Conservation (phyloP, 495 filamentous ascomycete genomes). For the Elasticomyces elasticus region DNA sequence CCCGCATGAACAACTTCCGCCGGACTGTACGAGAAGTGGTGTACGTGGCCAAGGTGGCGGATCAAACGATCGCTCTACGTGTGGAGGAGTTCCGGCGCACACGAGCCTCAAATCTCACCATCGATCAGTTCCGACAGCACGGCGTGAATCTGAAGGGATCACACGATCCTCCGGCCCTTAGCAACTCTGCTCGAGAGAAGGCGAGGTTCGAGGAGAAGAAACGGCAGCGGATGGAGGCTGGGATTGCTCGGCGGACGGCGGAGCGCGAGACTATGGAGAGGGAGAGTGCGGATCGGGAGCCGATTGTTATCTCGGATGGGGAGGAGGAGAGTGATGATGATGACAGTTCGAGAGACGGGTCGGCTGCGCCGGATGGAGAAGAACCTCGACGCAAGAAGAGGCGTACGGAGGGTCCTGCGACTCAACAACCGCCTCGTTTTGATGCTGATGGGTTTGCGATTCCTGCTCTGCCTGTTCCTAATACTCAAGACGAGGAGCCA, state of each 20-base stretch:
- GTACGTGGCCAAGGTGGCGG: conserved; percentile 90
- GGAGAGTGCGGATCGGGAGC: not conserved
- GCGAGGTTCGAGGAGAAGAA: conserved; percentile 28
- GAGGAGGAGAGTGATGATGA: too few relatives aligned
- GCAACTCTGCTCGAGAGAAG: conserved; percentile 46
- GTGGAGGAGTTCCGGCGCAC: conserved; percentile 82
- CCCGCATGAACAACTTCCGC: conserved; percentile 94
- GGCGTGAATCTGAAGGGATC: conserved; percentile 40
- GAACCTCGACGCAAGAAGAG: conserved; percentile 9
- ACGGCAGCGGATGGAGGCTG: conserved; percentile 9
- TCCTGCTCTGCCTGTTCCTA: conserved; percentile 31
- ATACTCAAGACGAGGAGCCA: not conserved
- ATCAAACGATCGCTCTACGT: conserved; percentile 78
- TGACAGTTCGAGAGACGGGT: not conserved
- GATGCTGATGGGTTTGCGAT: conserved; percentile 49
- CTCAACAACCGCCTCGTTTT: conserved; percentile 25
- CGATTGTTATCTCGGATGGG: conserved; percentile 5
- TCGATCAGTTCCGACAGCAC: conserved; percentile 73
- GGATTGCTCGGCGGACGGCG: not conserved
- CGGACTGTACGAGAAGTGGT: conserved; percentile 86
- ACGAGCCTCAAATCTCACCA: conserved; percentile 64
- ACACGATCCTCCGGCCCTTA: conserved; percentile 76
- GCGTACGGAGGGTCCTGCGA: conserved; percentile 6
- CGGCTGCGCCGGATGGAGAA: not conserved
- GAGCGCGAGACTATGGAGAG: conserved; percentile 6